Conservation (phyloP, 2,329 filamentous ascomycete genomes). For the Diaporthe aspalathi region DNA sequence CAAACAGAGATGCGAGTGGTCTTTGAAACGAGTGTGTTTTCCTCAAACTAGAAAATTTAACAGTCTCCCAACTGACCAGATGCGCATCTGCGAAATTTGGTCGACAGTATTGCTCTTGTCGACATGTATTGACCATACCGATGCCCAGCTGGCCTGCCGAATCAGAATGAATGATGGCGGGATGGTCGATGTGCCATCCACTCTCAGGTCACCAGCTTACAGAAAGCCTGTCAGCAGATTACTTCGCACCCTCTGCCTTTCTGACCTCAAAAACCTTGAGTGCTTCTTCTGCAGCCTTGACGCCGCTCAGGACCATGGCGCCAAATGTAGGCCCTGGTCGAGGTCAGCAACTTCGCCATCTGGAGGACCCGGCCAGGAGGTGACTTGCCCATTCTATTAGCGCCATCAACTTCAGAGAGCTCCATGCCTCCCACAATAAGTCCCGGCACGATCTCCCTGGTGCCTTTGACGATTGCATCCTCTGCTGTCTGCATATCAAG, state of each 20-base stretch:
- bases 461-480: conserved; percentile 93
- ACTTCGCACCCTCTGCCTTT: conserved; percentile 79
- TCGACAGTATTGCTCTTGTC: neutral
- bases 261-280: conserved; percentile 81
- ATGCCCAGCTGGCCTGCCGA: neutral
- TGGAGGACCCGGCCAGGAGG: conserved; percentile 83
- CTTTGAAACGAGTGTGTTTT: conserved; percentile 15
- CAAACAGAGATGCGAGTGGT: neutral
- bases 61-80: neutral
- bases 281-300: conserved; percentile 92
- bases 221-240: conserved; percentile 38
- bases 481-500: conserved; percentile 93
- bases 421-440: conserved; percentile 97
- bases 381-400: conserved; percentile 82
- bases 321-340: conserved; percentile 78
- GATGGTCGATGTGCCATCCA: neutral
- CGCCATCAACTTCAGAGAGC: conserved; percentile 88
- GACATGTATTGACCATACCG: neutral
- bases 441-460: conserved; percentile 87
- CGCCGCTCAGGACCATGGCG: conserved; percentile 87
- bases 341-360: conserved; percentile 68
- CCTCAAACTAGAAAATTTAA: neutral
- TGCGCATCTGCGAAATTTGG: neutral
- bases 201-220: neutral
- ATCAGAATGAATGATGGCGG: conserved; percentile 1